Base-by-base conservation (phyloP, 768 basidiomycete species). In the Pluteus cervinus region DNA sequence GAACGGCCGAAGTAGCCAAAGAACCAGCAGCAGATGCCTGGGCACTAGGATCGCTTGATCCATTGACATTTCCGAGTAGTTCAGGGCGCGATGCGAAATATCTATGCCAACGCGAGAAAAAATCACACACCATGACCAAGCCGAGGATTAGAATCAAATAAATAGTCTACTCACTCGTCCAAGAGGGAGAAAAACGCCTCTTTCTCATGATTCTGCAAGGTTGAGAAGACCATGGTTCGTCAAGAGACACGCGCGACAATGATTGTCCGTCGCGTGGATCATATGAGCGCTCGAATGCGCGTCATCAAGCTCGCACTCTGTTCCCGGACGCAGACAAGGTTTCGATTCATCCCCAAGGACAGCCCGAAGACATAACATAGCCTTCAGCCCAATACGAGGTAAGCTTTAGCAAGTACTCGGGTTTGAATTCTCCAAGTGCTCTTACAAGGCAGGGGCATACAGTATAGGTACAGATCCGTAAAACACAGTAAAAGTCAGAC, bases 151-250 rank as follows among this genome's bases (percentile, higher is more conserved):
- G 24, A 17, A 6, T 33, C 21, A 35, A 39, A 11, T 30, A 42
- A 52, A 44, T 29, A 37, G 35, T 43, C 9, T 22, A 57, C 68
- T 61, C 56, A 87, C 86, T 89, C 86, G 54, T 89, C 86, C 24
- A 89, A 64, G 16, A 89, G 71, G 21, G 72, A 68, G 52, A 89
- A 89, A 58, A 89, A 88, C 10, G 86, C 86, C 38, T 83, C 74
- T 56, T 88, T 88, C 57, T 89, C 86, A 45, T 77, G 61, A 35
- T 60, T 43, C 14, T 74, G 64, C 31, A 89, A 70, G 46, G 73
- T 80, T 39, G 83, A 54, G 51, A 89, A 89, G 28, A 81, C 81
- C 85, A 86, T 86, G 29, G 25, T 34, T n/a, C 24, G n/a, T n/a
- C n/a, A n/a, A n/a, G n/a, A n/a, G n/a, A n/a, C n/a, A n/a, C n/a